Percentiles rank a stretch among this genome's conserved stretches.
Conservation (phyloP, 176 grass and related monocot species). For the Calamus simplicifolius region DNA sequence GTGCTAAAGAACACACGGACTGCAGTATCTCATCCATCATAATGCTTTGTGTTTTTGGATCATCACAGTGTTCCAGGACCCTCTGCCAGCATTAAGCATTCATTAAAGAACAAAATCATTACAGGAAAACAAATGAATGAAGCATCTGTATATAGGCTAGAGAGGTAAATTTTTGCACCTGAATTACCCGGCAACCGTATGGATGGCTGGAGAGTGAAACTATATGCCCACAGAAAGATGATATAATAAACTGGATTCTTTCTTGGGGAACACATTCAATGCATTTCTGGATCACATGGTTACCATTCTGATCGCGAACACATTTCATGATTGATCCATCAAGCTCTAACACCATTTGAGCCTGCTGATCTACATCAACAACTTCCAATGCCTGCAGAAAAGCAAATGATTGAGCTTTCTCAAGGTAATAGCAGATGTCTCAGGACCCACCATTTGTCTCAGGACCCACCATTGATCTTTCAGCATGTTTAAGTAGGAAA, state of each 20-base stretch:
- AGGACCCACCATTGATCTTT: no score
- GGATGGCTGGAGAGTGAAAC: slow-evolving; percentile 88
- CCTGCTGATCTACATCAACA: slow-evolving; percentile 76
- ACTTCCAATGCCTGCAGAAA: slow-evolving; percentile 83
- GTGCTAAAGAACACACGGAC: slow-evolving; percentile 64
- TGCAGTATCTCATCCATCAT: slow-evolving; percentile 98
- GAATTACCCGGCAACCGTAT: slow-evolving; percentile 96
- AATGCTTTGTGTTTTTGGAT: slow-evolving; percentile 66
- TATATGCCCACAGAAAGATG: slow-evolving; percentile 81
- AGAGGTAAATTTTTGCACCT: slow-evolving; percentile 31
- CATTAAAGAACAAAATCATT: slow-evolving; percentile 10
- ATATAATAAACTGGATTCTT: slow-evolving; percentile 69
- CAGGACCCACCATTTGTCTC: no score
- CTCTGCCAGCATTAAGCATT: slow-evolving; percentile 36
- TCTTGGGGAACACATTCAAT: slow-evolving; percentile 90
- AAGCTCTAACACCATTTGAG: slow-evolving; percentile 79
- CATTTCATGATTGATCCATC: slow-evolving; percentile 82
- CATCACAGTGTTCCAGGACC: slow-evolving; percentile 86
- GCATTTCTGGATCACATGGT: slow-evolving; percentile 97
- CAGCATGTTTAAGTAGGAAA: no score
- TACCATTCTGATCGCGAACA: slow-evolving; percentile 94
- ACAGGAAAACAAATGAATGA: not conserved
- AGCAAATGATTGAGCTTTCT: not conserved
- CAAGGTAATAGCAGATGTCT: no score
- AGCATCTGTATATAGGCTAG: not conserved